Evolutionary conservation across 1,139 yeast species (phyloP).

Genomic region (Ashbya aceris): DNA sequence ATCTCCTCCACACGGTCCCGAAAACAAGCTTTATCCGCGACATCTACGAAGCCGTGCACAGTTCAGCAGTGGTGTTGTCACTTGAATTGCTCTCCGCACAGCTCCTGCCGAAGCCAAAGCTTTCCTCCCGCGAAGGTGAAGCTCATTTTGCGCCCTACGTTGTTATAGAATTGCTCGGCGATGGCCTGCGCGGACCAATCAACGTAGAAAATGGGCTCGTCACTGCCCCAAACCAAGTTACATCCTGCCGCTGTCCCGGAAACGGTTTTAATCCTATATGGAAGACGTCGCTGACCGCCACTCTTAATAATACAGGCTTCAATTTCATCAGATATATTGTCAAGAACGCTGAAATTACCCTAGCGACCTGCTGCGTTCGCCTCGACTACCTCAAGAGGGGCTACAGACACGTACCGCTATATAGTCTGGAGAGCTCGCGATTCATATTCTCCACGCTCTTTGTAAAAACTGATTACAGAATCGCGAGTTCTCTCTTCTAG

Average conservation of each 20-base stretch:
- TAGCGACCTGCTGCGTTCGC: slow-evolving; percentile 54
- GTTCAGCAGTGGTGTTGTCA: slow-evolving; percentile 21
- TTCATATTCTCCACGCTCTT: slow-evolving; percentile 71
- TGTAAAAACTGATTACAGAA: slow-evolving; percentile 26
- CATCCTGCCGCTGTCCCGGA: slow-evolving; percentile 25
- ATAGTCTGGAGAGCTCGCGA: slow-evolving; percentile 73
- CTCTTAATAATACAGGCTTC: slow-evolving; percentile 36
- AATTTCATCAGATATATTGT: slow-evolving; percentile 46
- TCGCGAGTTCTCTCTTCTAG: no score
- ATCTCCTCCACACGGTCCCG: slow-evolving; percentile 21
- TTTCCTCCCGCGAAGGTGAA: slow-evolving; percentile 24
- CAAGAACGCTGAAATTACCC: slow-evolving; percentile 33
- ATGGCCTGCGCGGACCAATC: slow-evolving; percentile 33
- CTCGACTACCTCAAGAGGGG: slow-evolving; percentile 58
- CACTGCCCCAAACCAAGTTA: slow-evolving; percentile 9
- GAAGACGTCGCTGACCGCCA: slow-evolving; percentile 47
- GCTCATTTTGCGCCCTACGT: slow-evolving; percentile 20
- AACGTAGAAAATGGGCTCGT: slow-evolving; percentile 29
- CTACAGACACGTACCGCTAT: slow-evolving; percentile 68
- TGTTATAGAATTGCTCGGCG: slow-evolving; percentile 18
- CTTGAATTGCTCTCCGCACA: slow-evolving; percentile 72
- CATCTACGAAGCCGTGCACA: slow-evolving; percentile 14
- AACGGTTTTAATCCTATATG: slow-evolving; percentile 87
- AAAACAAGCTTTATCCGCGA: slow-evolving; percentile 23
- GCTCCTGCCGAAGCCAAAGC: slow-evolving; percentile 61